phyloP scores from a whole-genome alignment of 2,329 filamentous ascomycete genomes.

The Biscogniauxia mediterranea region DNA sequence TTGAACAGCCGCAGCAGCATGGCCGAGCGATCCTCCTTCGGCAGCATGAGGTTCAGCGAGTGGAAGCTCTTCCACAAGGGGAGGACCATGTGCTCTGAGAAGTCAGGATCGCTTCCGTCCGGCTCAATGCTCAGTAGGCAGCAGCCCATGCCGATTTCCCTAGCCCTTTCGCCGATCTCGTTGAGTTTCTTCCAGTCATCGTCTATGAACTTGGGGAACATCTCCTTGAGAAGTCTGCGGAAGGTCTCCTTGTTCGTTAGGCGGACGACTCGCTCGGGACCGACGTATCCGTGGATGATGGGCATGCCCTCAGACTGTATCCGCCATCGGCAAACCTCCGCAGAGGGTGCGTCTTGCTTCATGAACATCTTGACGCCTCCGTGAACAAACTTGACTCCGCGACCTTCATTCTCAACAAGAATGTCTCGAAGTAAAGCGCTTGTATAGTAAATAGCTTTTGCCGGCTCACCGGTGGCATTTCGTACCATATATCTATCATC shows the following conservation, averaged over 20 bases:
- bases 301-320: constrained; percentile 93
- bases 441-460: constrained; percentile 97
- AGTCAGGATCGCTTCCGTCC: constrained; percentile 58
- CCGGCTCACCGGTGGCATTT: constrained; percentile 82
- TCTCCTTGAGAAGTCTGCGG: constrained; percentile 80
- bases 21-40: constrained; percentile 91
- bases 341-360: constrained; percentile 88
- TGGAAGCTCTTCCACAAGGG: constrained; percentile 93
- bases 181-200: constrained; percentile 73
- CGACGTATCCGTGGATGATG: constrained; percentile 88
- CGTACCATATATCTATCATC: constrained; percentile 92
- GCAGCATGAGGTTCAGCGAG: constrained; percentile 93
- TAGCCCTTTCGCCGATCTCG: constrained; percentile 83
- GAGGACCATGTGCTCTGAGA: constrained; percentile 77
- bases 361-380: constrained; percentile 99
- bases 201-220: constrained; percentile 87
- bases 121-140: constrained; percentile 84
- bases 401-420: constrained; percentile 80
- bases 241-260: constrained; percentile 78
- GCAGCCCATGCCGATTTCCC: constrained; percentile 83
- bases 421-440: constrained; percentile 82
- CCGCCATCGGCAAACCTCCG: constrained; percentile 86
- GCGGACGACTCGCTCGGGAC: constrained; percentile 70
- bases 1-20: constrained; percentile 92
- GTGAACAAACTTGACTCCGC: constrained; percentile 92